Evolutionary conservation across 805 yeast genomes (phyloP), one percentile per base, ranked within the genome.

Genomic region (Candida sonorensis): DNA sequence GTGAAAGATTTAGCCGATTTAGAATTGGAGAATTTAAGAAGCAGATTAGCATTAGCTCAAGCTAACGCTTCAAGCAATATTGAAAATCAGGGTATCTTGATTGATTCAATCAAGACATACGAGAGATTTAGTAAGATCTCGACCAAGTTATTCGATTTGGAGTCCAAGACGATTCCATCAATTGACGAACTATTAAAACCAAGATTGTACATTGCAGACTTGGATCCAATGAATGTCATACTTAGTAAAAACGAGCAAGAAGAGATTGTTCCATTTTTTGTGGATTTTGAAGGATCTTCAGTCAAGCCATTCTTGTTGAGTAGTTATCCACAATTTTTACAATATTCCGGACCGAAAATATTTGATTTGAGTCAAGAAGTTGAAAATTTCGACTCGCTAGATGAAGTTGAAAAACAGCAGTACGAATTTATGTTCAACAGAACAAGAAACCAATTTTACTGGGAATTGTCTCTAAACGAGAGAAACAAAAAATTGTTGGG

Each of bases 141-240:
- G 0, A 75, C 78, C 11, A 53, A 62, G 29, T 64, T 90, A 42
- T 65, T 88, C 50, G 69, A 75, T 28, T 62, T 76, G 7, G 50
- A 57, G 14, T 62, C 77, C 7, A 61, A 62, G 13, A 62, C 72
- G 8, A 71, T 83, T 51, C 84, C 82, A 51, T 76, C 81, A 44
- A 64, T 70, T 35, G 64, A 62, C 3, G 76, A 77, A 35, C 58
- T 85, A 26, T 69, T 82, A 47, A 69, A 76, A 33, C 90, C 95
- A 37, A 73, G 90, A 46, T 61, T 90, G 33, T 73, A 63, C 42
- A 69, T 77, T 41, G 90, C 96, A 5, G 97, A 92, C 55, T 61
- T 92, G 44, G 94, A 86, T 55, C 97, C 98, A 15, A 67, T 88
- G 73, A 90, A 90, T 52, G 84, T 85, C 7, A 64, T 87, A 27